Evolutionary conservation across 2,329 filamentous ascomycete genomes (phyloP).

Genomic region (Curvularia sp.): DNA sequence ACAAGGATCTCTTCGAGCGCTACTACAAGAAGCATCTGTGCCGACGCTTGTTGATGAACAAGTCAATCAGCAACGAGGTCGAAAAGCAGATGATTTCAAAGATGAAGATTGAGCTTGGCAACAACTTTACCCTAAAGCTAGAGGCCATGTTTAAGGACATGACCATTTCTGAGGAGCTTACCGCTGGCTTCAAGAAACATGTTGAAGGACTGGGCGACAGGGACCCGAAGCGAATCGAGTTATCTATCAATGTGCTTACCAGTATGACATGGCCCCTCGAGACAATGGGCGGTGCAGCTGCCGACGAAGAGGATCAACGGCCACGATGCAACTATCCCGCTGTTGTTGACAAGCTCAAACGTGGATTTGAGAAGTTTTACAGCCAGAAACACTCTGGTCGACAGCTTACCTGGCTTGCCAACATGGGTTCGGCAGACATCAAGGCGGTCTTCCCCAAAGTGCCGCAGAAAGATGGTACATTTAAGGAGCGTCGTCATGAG

Average conservation of each 20-base stretch:
- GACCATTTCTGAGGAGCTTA: constrained; percentile 83
- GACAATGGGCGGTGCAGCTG: constrained; percentile 70
- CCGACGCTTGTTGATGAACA: constrained; percentile 83
- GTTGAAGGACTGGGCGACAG: constrained; percentile 65
- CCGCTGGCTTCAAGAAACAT: constrained; percentile 75
- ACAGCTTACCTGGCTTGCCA: constrained; percentile 81
- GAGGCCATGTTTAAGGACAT: constrained; percentile 99
- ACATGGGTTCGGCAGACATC: constrained; percentile 85
- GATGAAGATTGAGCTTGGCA: constrained; percentile 96
- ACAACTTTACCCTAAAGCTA: constrained; percentile 89
- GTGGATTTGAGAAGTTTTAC: constrained; percentile 90
- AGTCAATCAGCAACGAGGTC: constrained; percentile 87
- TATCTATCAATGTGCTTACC: constrained; percentile 85
- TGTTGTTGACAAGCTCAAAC: constrained; percentile 76
- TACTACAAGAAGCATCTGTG: constrained; percentile 99
- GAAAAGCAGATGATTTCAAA: constrained; percentile 95
- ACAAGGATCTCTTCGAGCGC: constrained; percentile 93
- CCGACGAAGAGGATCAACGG: constrained; percentile 56
- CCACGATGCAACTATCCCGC: constrained; percentile 74
- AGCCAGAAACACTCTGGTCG: constrained; percentile 85
- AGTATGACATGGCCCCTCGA: constrained; percentile 96
- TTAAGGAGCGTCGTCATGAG: constrained; percentile 79
- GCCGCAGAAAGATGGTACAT: constrained; percentile 71
- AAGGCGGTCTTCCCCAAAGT: constrained; percentile 78
- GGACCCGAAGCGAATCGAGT: constrained; percentile 72